Evolutionary conservation across 2,329 filamentous ascomycete genomes (phyloP).

Genomic region (Colletotrichum scovillei): DNA sequence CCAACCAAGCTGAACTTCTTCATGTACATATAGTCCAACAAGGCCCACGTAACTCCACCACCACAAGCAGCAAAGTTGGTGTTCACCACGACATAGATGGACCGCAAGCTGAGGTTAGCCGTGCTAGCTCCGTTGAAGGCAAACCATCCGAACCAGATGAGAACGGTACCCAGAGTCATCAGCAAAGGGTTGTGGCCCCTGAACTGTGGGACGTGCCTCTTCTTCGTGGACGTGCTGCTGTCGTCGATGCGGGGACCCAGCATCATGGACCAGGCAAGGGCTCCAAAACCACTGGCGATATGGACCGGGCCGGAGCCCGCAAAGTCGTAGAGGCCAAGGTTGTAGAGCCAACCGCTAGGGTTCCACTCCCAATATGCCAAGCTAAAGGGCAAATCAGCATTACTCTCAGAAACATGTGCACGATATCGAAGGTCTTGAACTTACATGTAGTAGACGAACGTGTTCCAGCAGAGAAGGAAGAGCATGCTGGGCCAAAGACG

Average conservation of each 20-base stretch:
- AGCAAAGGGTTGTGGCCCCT: conserved; percentile 73
- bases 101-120: conserved; percentile 62
- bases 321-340: conserved; percentile 69
- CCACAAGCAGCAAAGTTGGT: conserved; percentile 68
- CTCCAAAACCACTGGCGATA: conserved; percentile 71
- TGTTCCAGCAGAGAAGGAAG: conserved; percentile 73
- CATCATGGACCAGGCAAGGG: conserved; percentile 72
- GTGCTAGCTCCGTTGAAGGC: conserved; percentile 63
- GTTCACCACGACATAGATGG: conserved; percentile 67
- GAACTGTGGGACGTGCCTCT: conserved; percentile 44
- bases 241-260: conserved; percentile 67
- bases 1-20: conserved; percentile 62
- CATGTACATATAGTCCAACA: conserved; percentile 62
- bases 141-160: conserved; percentile 74
- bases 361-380: conserved; percentile 78
- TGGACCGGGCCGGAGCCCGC: conserved; percentile 74
- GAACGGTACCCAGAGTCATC: conserved; percentile 71
- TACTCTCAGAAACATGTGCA: neutral
- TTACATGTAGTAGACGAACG: conserved; percentile 68
- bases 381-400: conserved; percentile 38
- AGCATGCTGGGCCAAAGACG: conserved; percentile 63
- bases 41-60: conserved; percentile 63
- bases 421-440: neutral
- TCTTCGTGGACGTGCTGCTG: conserved; percentile 59
- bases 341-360: conserved; percentile 72